phyloP scores from a whole-genome alignment of 352 stramenopile genomes.

The Phytophthora sp. region DNA sequence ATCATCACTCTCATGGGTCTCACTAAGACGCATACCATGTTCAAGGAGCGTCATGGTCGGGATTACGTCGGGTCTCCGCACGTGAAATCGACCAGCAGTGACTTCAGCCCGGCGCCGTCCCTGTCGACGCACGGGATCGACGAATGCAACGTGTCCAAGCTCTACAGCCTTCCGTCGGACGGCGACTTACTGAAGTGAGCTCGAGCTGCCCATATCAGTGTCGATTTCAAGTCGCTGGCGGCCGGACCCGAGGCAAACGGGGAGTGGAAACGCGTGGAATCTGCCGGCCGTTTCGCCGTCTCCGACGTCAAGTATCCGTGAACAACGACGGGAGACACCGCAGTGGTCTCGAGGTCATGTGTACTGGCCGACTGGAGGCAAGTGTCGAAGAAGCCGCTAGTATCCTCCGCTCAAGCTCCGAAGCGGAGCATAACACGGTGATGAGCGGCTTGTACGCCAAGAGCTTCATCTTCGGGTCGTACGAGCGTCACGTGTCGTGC shows the following conservation, averaged over 20 bases:
- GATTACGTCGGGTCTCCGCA: neutral
- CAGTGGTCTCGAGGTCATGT: conserved; percentile 25
- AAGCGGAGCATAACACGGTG: conserved; percentile 30
- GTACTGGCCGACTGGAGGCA: conserved; percentile 20
- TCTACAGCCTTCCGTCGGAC: conserved; percentile 8
- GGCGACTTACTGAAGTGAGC: conserved; percentile 25
- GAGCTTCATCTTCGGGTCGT: conserved; percentile 40
- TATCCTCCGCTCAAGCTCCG: conserved; percentile 20
- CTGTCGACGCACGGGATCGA: conserved; percentile 5
- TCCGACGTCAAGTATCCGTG: conserved; percentile 5
- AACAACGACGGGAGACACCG: conserved; percentile 3
- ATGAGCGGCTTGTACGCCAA: conserved; percentile 47
- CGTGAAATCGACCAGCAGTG: neutral
- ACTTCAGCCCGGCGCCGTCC: neutral
- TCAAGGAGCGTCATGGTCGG: conserved; percentile 8
- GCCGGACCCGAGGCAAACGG: neutral
- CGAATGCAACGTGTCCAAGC: neutral
- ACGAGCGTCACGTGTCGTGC: conserved; percentile 25
- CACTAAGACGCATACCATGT: conserved; percentile 3
- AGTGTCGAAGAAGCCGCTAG: conserved; percentile 36
- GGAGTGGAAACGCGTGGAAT: conserved; percentile 21
- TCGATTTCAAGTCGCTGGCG: conserved; percentile 19
- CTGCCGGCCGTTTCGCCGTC: conserved; percentile 13
- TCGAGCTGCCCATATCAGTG: conserved; percentile 19
- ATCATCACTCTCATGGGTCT: conserved; percentile 4